Evolutionary conservation across 345 rosid genomes (phyloP).

Genomic region (Passiflora organensis): DNA sequence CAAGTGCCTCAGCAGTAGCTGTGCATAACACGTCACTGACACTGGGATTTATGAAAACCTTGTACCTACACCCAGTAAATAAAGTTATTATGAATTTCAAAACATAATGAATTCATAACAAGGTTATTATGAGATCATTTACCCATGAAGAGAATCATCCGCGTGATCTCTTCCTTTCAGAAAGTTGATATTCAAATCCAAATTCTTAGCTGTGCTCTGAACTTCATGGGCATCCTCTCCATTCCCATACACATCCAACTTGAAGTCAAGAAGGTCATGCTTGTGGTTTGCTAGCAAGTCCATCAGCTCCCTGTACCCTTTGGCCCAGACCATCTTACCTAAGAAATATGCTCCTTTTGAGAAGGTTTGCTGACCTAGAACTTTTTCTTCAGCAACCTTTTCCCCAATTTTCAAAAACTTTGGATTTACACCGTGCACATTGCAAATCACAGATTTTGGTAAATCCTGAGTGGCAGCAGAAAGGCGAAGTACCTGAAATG

Average conservation of each 20-base stretch:
- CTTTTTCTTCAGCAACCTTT: slow-evolving; percentile 67
- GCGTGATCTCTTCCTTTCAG: slow-evolving; percentile 93
- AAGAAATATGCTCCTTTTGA: slow-evolving; percentile 95
- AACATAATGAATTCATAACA: not conserved
- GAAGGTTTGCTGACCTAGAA: slow-evolving; percentile 87
- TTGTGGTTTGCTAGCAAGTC: slow-evolving; percentile 78
- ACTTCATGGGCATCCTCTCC: slow-evolving; percentile 95
- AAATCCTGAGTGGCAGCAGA: slow-evolving; percentile 94
- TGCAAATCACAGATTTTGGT: slow-evolving; percentile 84
- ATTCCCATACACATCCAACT: slow-evolving; percentile 88
- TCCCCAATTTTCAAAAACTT: slow-evolving; percentile 92
- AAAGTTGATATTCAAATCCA: slow-evolving; percentile 73
- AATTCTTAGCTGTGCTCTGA: slow-evolving; percentile 59
- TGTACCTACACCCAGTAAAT: slow-evolving; percentile 64
- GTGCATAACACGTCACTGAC: slow-evolving; percentile 96
- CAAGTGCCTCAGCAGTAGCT: slow-evolving; percentile 97
- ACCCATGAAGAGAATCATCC: slow-evolving; percentile 89
- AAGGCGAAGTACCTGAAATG: slow-evolving; percentile 85
- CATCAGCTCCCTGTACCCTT: slow-evolving; percentile 90
- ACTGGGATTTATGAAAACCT: slow-evolving; percentile 95
- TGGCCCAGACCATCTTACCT: slow-evolving; percentile 99
- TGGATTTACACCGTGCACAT: slow-evolving; percentile 96
- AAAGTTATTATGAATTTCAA: not conserved
- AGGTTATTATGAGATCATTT: slow-evolving; percentile 19
- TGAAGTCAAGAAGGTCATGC: slow-evolving; percentile 72